Evolutionary conservation across 768 basidiomycete genomes (phyloP), one percentile per base, ranked within the genome.

Genomic region (Favolaschia claudopus): DNA sequence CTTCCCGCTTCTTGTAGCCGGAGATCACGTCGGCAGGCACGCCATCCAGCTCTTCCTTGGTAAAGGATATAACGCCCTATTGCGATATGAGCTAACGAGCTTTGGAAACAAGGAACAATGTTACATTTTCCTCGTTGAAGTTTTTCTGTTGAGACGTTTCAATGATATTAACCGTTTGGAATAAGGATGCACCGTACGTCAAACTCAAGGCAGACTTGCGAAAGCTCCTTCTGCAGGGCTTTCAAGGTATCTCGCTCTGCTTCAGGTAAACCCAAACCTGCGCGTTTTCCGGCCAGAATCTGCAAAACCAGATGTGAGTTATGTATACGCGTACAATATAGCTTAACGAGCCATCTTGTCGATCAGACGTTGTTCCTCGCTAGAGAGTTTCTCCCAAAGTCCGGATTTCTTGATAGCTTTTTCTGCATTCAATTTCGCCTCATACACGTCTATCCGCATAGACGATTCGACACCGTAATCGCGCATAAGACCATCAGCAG

Each of bases 111-210:
- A 20, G 20, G 31, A 17, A 9, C 5, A 19, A 62, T 19, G 78
- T 55, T 62, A 89, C 91, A 39, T 90, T 87, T 69, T 95, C 93
- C 72, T 96, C 93, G 66, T 94, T 94, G 76, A 89, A 93, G 76
- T 93, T 92, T 88, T 89, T 92, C 88, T 91, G 50, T 19, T 24
- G 40, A 61, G 66, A 37, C 20, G 19, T 15, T 39, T 31, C 27
- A 52, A 28, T 14, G 20, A 24, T 20, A 43, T 19, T 7, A 20
- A 24, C n/a, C 19, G 52, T 19, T 43, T 36, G 20, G 28, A 7
- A 42, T 39, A 25, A 34, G 19, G 22, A 19, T 46, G 14, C 15
- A 43, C 76, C 88, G 64, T 65, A 91, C 91, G 71, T 81, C 86
- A 66, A 95, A 95, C 68, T 91, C 88, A n/a, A 93, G 75, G 70